Evolutionary conservation across 306 rosid genomes (phyloP).

Genomic region (Myrica gale): DNA sequence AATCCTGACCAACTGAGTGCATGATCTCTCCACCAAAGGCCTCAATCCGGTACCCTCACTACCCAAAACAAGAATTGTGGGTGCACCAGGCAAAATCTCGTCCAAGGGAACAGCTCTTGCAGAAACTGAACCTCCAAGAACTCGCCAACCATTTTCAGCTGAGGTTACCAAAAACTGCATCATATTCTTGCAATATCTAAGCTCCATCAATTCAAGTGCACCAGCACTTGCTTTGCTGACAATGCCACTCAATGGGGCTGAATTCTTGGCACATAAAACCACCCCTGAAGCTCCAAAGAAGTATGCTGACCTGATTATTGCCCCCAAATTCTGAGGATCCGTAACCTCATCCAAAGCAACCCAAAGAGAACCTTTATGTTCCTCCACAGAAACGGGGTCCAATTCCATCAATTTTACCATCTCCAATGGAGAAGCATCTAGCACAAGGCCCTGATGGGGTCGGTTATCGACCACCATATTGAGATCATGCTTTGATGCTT

Average conservation of each 20-base stretch:
- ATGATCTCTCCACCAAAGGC: conserved; percentile 93
- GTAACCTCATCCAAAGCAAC: conserved; percentile 93
- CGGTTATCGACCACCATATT: conserved; percentile 93
- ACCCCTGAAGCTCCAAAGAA: conserved; percentile 90
- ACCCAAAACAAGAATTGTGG: conserved; percentile 88
- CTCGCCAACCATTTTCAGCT: conserved; percentile 87
- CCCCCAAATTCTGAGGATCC: conserved; percentile 94
- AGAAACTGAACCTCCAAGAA: conserved; percentile 86
- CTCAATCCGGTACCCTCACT: conserved; percentile 95
- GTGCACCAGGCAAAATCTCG: conserved; percentile 57
- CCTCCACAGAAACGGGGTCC: conserved; percentile 63
- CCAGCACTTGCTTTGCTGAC: conserved; percentile 99
- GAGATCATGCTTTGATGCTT: conserved; percentile 83
- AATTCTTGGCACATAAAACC: conserved; percentile 86
- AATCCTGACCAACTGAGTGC: conserved; percentile 71
- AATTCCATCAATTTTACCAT: conserved; percentile 75
- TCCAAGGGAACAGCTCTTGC: conserved; percentile 62
- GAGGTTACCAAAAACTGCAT: conserved; percentile 92
- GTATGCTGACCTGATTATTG: conserved; percentile 85
- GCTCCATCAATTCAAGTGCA: conserved; percentile 84
- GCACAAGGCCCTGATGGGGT: conserved; percentile 90
- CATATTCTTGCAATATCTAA: conserved; percentile 89
- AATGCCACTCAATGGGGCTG: conserved; percentile 88
- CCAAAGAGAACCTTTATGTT: conserved; percentile 76
- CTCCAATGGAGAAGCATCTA: conserved; percentile 88